phyloP scores from a whole-genome alignment of 192 early-diverging fungal genomes.

The Backusella morwellensis region DNA sequence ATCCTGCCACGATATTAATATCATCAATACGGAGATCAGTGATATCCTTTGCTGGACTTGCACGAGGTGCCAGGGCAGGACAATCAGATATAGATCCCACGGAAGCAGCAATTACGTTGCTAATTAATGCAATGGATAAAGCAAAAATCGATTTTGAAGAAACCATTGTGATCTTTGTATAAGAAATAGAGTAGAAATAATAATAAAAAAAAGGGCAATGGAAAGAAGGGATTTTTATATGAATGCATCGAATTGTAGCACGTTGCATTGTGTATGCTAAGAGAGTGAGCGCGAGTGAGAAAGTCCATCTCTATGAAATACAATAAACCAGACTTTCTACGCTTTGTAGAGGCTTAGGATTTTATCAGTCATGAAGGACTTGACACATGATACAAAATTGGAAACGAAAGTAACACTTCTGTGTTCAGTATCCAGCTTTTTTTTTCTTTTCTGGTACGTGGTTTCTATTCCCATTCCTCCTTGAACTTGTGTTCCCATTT shows the following conservation, averaged over 20 bases:
- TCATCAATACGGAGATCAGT: slow-evolving; percentile 56
- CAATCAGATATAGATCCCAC: slow-evolving; percentile 27
- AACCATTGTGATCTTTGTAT: not conserved
- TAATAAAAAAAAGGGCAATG: not conserved
- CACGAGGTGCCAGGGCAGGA: slow-evolving; percentile 41
- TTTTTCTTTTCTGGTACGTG: not conserved
- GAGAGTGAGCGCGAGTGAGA: not conserved
- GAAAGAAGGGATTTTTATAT: not conserved
- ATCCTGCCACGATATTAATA: slow-evolving; percentile 49
- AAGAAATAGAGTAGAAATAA: not conserved
- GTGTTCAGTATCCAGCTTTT: not conserved
- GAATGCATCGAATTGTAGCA: not conserved
- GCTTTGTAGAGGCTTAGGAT: not conserved
- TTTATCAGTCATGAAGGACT: not conserved
- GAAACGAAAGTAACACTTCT: not conserved
- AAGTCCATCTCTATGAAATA: not conserved
- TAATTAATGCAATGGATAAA: not conserved
- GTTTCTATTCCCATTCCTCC: not conserved
- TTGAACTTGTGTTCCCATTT: not conserved
- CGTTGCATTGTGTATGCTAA: not conserved
- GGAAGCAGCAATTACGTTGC: not conserved
- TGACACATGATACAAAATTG: not conserved
- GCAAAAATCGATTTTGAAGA: not conserved
- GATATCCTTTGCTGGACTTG: slow-evolving; percentile 33
- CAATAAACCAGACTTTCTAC: not conserved